Evolutionary conservation across 495 filamentous ascomycete species (phyloP), one percentile per base, ranked within the genome.

Genomic region (Penicillium argentinense): DNA sequence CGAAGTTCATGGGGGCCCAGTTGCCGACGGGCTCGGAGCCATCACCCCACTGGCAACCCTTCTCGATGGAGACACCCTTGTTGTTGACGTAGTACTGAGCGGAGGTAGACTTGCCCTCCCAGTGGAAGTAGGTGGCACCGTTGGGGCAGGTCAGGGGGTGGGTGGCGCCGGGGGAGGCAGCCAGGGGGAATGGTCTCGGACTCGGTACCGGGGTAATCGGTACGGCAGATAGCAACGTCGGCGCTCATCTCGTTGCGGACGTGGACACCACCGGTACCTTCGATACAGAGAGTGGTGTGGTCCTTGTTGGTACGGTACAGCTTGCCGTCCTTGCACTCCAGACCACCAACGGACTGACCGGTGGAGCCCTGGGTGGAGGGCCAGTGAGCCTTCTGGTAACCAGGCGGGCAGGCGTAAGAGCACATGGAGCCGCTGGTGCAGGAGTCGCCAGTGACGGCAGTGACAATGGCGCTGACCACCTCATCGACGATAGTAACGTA

Each of bases 21-120:
- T 98, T 97, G 47, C 93, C 93, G 47, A 82, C 71, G 44, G 71
- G 51, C 32, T 54, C 37, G 55, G 73, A 77, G 57, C 82, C 78
- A 50, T 79, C 78, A 57, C 82, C 81, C 93, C 93, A 97, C 24
- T 70, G 59, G 77, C 93, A 98, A 25, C 83, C 93, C 13, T 91
- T 68, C 54, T 85, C 62, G 30, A 81, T 68, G 12, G 74, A 61
- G 12, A 84, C 72, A 53, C 88, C 89, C 48, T 76, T 73, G 52
- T 84, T 84, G 80, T 97, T 97, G 73, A 97, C 79, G 62, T 98
- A 98, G 79, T 97, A 98, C 71, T 98, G 95, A 36, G 91, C 91
- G 24, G 87, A 91, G 40, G 93, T 97, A 14, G 60, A 17, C 68
- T 77, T 76, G 54, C 80, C 82, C 59, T 88, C 47, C 85, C 88